Evolutionary conservation across 495 filamentous ascomycete species (phyloP), one percentile per base, ranked within the genome.

Genomic region (Talaromyces wortmannii): DNA sequence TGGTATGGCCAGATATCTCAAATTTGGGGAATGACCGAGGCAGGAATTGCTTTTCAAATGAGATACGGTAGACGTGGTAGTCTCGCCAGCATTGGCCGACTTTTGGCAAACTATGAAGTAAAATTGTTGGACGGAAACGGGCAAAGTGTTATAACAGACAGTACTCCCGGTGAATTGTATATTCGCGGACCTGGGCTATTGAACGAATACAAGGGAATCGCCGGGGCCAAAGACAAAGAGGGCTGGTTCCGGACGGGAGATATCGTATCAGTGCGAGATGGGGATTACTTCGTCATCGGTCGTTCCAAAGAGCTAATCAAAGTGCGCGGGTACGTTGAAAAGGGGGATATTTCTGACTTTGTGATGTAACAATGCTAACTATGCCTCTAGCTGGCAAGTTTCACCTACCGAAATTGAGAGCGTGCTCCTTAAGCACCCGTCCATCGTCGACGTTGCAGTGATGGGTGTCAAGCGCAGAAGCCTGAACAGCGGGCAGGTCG

Each of bases 181-280:
- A 55, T 75, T 15, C 61, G 67, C 31, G 73, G 73, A 2, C 72
- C 70, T 2, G 64, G 72, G 18, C 56, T 74, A 1, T 65, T 62
- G 48, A 57, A 63, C 13, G 68, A 72, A 7, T 77, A 77, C 63
- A 71, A 70, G 52, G 70, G 69, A 16, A 70, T 65, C 5, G 55
- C 57, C 10, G 70, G 72, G 51, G 71, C 71, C 33, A 68, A 70
- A 53, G 74, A 76, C 36, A 48, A 66, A 7, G 79, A 88, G 33
- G 78, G 87, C 7, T 95, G 90, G 89, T 78, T 91, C 50, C 82
- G 81, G 50, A 92, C 88, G 0, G 90, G 90, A 1, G 90, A 95
- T 59, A 79, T 89, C 52, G 86, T 75, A 6, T 87, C 78, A 55
- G 83, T 82, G 58, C 77, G 70, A 44, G 68, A 77, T 0, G 77